These are phyloP conservation scores for Thalassiosira profunda DNA, from an alignment of 108 stramenopile species.

Conservation along the genomic window DNA sequence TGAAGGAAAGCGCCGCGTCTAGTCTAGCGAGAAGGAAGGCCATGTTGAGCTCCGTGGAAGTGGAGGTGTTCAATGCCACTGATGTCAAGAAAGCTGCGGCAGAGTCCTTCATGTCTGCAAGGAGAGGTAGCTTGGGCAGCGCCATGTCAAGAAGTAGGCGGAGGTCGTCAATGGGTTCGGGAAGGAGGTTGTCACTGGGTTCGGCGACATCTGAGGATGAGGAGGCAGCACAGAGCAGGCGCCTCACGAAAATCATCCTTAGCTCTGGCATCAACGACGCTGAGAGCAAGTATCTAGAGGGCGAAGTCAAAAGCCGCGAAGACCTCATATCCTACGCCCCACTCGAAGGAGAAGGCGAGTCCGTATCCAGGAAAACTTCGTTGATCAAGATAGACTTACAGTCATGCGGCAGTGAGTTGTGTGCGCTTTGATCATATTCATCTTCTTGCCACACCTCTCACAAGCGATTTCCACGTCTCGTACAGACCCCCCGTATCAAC, in stretches of 20 bases:
- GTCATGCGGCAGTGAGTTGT: neutral
- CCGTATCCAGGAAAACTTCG: neutral
- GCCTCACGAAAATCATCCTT: neutral
- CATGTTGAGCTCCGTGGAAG: neutral
- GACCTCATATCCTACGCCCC: neutral
- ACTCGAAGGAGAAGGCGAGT: neutral
- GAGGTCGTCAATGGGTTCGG: neutral
- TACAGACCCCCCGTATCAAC: constrained; percentile 9
- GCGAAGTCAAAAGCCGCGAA: neutral
- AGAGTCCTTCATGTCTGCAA: constrained; percentile 10
- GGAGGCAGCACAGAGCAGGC: neutral
- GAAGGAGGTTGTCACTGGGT: neutral
- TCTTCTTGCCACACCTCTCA: neutral
- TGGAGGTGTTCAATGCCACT: neutral
- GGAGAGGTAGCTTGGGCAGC: neutral
- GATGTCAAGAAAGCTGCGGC: constrained; percentile 12
- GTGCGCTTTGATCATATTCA: neutral
- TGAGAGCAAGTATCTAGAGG: neutral
- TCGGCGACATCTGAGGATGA: no score
- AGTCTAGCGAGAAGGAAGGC: neutral
- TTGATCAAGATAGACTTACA: constrained; percentile 5
- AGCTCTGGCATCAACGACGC: neutral
- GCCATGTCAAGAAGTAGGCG: neutral
- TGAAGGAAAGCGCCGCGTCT: constrained; percentile 2
- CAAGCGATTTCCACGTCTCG: no score